phyloP scores from a whole-genome alignment of 1,284 basidiomycete species.

The Trichosporon ovoides region DNA sequence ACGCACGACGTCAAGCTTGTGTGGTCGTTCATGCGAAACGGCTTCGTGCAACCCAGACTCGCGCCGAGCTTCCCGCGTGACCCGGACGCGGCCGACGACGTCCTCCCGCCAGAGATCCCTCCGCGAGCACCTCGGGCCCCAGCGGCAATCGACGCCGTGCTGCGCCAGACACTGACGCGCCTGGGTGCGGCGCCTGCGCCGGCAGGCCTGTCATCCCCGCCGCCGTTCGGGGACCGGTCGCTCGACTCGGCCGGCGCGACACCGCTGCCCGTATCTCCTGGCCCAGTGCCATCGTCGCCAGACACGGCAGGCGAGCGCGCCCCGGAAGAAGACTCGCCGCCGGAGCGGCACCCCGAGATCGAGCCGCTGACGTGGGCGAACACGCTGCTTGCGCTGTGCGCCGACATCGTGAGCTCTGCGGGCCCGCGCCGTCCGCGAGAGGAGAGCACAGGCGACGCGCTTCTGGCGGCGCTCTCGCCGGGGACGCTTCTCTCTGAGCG shows the following conservation, averaged over 20 bases:
- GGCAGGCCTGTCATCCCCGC: neutral
- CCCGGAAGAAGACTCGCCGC: neutral
- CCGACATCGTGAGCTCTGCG: neutral
- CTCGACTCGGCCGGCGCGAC: neutral
- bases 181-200: neutral
- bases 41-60: slow-evolving; percentile 32
- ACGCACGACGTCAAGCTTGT: slow-evolving; percentile 39
- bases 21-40: slow-evolving; percentile 42
- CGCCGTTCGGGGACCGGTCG: slow-evolving; percentile 4
- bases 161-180: slow-evolving; percentile 12
- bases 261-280: neutral
- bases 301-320: slow-evolving; percentile 12
- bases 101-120: neutral
- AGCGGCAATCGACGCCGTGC: slow-evolving; percentile 6
- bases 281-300: slow-evolving; percentile 5
- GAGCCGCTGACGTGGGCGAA: slow-evolving; percentile 22
- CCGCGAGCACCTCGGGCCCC: neutral
- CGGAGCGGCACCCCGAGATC: slow-evolving; percentile 6
- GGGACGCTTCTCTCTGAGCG: slow-evolving; percentile 1
- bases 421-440: neutral
- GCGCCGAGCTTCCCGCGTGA: slow-evolving; percentile 30
- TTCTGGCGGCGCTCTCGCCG: neutral
- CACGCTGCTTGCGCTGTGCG: slow-evolving; percentile 9
- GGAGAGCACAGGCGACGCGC: neutral
- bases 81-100: slow-evolving; percentile 9